A percentile compares a stretch with the other conserved stretches of the same genome.
Conservation (phyloP, 345 rosid genomes). For the Firmiana major region DNA sequence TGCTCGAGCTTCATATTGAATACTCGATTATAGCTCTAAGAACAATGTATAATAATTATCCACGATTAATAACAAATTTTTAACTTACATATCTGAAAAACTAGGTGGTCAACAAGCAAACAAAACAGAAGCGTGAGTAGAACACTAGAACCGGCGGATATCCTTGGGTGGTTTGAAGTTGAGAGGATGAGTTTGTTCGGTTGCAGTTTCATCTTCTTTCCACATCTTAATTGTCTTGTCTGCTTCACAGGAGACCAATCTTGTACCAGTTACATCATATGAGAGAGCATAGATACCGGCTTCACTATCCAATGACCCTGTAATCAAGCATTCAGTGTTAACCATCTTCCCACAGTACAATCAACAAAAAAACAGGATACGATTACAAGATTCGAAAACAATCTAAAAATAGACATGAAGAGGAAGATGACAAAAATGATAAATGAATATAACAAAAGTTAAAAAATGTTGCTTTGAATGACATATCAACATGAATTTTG, state of each 20-base stretch:
- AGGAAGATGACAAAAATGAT: no score
- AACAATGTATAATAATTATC: not conserved
- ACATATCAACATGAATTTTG: no score
- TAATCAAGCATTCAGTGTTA: not conserved
- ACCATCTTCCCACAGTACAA: not conserved
- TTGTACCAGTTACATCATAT: constrained; percentile 76
- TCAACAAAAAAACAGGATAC: not conserved
- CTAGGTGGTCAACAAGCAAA: not conserved
- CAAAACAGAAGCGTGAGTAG: not conserved
- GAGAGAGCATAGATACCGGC: constrained; percentile 47
- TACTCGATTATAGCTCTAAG: no score
- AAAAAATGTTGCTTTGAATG: no score
- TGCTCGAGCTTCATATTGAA: no score
- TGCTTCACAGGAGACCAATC: constrained; percentile 80
- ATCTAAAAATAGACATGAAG: no score
- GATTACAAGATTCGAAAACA: no score
- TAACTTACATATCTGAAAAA: not conserved
- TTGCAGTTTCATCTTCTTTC: constrained; percentile 92
- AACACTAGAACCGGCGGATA: constrained; percentile 70
- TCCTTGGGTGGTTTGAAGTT: constrained; percentile 97
- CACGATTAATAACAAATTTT: no score
- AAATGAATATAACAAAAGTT: no score
- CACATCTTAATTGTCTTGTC: constrained; percentile 98
- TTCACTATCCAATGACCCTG: not conserved
- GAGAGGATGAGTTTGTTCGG: constrained; percentile 62